These are phyloP conservation scores for Passiflora organensis DNA, from an alignment of 345 rosid genomes.

Conservation along the genomic window DNA sequence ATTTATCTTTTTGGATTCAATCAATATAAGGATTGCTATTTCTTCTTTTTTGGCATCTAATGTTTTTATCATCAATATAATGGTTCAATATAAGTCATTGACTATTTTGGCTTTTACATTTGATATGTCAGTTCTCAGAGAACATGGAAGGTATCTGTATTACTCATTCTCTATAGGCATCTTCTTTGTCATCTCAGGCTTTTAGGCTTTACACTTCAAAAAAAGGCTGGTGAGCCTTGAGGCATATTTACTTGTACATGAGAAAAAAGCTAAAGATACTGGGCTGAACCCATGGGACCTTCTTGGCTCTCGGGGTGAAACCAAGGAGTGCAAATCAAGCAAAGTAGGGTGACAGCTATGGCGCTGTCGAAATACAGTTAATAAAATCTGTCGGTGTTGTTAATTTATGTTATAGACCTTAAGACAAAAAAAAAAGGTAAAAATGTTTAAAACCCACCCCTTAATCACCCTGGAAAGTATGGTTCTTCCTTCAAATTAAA, in stretches of 20 bases:
- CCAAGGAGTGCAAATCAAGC: slow-evolving; percentile 57
- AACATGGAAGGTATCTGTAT: not conserved
- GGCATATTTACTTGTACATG: not conserved
- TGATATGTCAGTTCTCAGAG: not conserved
- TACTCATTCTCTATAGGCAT: not conserved
- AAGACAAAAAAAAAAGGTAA: too few relatives aligned
- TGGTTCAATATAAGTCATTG: too few relatives aligned
- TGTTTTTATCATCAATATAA: too few relatives aligned
- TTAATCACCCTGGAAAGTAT: not conserved
- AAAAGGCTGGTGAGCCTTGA: not conserved
- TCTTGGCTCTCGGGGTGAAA: slow-evolving; percentile 26
- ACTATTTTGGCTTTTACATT: not conserved
- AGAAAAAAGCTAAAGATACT: slow-evolving; percentile 15
- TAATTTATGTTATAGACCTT: too few relatives aligned
- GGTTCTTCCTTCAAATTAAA: slow-evolving; percentile 4
- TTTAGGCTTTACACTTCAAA: not conserved
- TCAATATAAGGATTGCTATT: too few relatives aligned
- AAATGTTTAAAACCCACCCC: not conserved
- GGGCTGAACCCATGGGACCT: slow-evolving; percentile 23
- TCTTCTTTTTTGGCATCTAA: too few relatives aligned
- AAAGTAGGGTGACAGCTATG: slow-evolving; percentile 29
- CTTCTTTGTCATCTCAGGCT: slow-evolving; percentile 1
- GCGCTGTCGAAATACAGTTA: not conserved
- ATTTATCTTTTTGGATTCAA: too few relatives aligned
- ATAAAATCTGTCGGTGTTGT: slow-evolving; percentile 12